phyloP scores from a whole-genome alignment of 2,329 filamentous ascomycete genomes.

The Zasmidium cellare region DNA sequence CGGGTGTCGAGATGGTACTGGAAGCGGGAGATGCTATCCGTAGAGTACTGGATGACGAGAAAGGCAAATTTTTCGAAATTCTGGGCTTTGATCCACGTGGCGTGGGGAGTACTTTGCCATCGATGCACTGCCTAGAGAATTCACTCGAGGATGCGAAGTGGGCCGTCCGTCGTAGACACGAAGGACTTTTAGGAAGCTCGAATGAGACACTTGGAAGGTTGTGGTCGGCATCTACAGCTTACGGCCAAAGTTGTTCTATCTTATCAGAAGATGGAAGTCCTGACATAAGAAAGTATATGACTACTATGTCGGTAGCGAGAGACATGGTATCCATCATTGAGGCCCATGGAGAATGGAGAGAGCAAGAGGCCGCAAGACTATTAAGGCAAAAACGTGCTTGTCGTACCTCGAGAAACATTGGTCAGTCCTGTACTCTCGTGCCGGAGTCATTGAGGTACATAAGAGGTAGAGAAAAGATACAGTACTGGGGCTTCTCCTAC shows the following conservation, averaged over 20 bases:
- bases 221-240: slow-evolving; percentile 44
- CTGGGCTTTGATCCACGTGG: slow-evolving; percentile 49
- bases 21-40: slow-evolving; percentile 22
- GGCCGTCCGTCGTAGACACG: too few relatives aligned
- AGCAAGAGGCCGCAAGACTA: slow-evolving; percentile 26
- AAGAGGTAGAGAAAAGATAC: slow-evolving; percentile 37
- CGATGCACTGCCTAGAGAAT: slow-evolving; percentile 37
- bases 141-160: slow-evolving; percentile 36
- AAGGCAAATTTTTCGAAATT: slow-evolving; percentile 43
- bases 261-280: slow-evolving; percentile 25
- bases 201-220: slow-evolving; percentile 43
- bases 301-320: slow-evolving; percentile 48
- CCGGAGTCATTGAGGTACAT: slow-evolving; percentile 19
- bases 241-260: slow-evolving; percentile 30
- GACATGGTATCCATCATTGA: slow-evolving; percentile 54
- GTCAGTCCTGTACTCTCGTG: not conserved
- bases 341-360: slow-evolving; percentile 35
- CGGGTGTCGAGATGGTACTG: slow-evolving; percentile 37
- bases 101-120: slow-evolving; percentile 38
- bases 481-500: slow-evolving; percentile 45
- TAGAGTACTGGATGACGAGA: slow-evolving; percentile 21
- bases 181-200: slow-evolving; percentile 37
- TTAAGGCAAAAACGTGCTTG: not conserved
- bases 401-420: not conserved
- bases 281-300: slow-evolving; percentile 46